Conservation (phyloP, 2,329 filamentous ascomycete species). For the Pseudophaeomoniella oleicola region DNA sequence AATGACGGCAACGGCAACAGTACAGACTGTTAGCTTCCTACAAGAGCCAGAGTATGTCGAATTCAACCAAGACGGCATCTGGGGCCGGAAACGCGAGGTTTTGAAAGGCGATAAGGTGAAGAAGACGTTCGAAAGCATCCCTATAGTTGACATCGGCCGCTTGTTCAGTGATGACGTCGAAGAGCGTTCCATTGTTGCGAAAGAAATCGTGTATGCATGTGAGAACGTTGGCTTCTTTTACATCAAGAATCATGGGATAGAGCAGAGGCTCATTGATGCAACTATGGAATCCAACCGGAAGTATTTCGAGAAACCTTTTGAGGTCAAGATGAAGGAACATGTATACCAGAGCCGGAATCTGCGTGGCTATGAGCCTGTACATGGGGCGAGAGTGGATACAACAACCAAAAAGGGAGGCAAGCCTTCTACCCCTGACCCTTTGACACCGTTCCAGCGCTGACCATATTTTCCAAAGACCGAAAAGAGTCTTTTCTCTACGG, state of each 20-base stretch:
- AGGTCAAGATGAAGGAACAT: slow-evolving; percentile 9
- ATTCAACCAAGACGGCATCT: no score
- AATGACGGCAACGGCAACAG: no score
- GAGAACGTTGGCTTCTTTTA: slow-evolving; percentile 15
- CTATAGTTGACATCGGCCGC: slow-evolving; percentile 5
- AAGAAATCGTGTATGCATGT: slow-evolving; percentile 9
- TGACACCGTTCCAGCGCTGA: not conserved
- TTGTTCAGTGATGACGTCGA: slow-evolving; percentile 6
- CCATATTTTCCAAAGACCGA: slow-evolving; percentile 3
- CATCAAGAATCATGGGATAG: slow-evolving; percentile 12
- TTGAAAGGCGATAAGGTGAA: no score
- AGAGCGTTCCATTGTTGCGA: not conserved
- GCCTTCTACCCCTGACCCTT: not conserved
- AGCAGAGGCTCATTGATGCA: slow-evolving; percentile 6
- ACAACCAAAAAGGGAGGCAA: slow-evolving; percentile 3
- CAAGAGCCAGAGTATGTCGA: no score
- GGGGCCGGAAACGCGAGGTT: no score
- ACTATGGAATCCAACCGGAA: slow-evolving; percentile 7
- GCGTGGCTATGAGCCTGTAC: slow-evolving; percentile 6
- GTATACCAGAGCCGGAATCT: slow-evolving; percentile 5
- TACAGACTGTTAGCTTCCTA: no score
- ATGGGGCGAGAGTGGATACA: slow-evolving; percentile 2
- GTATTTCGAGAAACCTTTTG: slow-evolving; percentile 10
- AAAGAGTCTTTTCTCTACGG: slow-evolving; percentile 8
- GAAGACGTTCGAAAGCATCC: slow-evolving; percentile 4